These are phyloP conservation scores for Talaromyces marneffei DNA, from an alignment of 2,329 filamentous ascomycete genomes.

Conservation along the genomic window DNA sequence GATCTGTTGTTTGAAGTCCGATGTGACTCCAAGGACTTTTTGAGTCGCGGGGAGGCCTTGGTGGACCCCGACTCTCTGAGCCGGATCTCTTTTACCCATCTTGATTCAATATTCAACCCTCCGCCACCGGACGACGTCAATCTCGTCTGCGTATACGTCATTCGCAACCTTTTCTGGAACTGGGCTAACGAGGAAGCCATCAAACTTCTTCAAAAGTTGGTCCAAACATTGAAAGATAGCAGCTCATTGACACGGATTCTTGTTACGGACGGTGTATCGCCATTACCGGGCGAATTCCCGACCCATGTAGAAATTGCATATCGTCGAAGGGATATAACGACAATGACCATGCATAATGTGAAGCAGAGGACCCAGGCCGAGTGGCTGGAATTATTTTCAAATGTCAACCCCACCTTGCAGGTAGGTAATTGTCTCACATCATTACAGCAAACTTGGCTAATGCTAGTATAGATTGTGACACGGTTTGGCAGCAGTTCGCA, in stretches of 20 bases:
- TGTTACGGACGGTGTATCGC: conserved; percentile 6
- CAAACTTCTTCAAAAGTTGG: conserved; percentile 13
- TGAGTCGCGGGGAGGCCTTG: not conserved
- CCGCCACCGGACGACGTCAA: not conserved
- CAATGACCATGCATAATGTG: conserved; percentile 21
- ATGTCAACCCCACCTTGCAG: not conserved
- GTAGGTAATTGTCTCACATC: not conserved
- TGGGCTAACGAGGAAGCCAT: conserved; percentile 12
- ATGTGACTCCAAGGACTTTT: not conserved
- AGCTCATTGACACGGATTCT: not conserved
- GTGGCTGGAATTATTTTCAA: conserved; percentile 14
- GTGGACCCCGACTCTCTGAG: not conserved
- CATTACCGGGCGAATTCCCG: conserved; percentile 13
- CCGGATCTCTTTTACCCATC: not conserved
- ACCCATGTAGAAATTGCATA: conserved; percentile 17
- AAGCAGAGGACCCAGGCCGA: conserved; percentile 17
- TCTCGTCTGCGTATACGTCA: conserved; percentile 1
- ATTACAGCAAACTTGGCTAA: not conserved
- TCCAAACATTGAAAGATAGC: not conserved
- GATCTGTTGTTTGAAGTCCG: not conserved
- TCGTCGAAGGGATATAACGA: conserved; percentile 18
- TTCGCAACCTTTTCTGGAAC: conserved; percentile 19
- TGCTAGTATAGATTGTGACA: not conserved
- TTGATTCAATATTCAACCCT: not conserved
- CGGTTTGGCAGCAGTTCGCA: not conserved